Base-by-base conservation (phyloP, 2,329 filamentous ascomycete species). In the Neopestalotiopsis clavispora region DNA sequence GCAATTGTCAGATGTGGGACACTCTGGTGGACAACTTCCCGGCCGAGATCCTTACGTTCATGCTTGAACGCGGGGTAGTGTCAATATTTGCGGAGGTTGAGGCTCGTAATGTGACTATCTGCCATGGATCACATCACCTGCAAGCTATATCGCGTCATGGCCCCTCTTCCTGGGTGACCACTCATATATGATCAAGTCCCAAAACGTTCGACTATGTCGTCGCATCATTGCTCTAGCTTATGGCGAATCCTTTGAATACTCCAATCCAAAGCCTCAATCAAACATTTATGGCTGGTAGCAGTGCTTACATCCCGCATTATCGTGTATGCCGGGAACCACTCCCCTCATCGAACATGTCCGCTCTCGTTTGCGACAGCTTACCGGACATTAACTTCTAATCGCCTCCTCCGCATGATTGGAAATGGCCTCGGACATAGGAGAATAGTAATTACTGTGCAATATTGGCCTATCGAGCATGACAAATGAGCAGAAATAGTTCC, bases 61-160 rank as follows among this genome's bases (percentile, higher is more conserved):
- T 52, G 45, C 17, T n/a, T 20, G 4, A n/a, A 52, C 45, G 45
- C 45, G 45, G 45, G 45, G 45, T 52, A 20, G n/a, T 3, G 20
- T 2, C 34, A 10, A 20, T 17, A 17, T 20, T n/a, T 52, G 45
- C 45, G 45, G 45, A 52, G 14, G 45, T n/a, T 52, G 45, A 52
- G 17, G 45, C 14, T 52, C n/a, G 17, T 9, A 52, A 52, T 52
- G 34, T 38, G 34, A 10, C 34, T 38, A 38, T 38, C 10, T 38
- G 30, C 23, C 30, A 56, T 59, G 57, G 66, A 67, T 67, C 38
- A 67, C 66, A 60, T 45, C 57, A 67, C 32, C 34, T 13, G 30
- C 30, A 40, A 62, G 66, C 58, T 62, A 62, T 67, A 67, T 67
- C 66, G 52, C 66, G 66, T 20, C 66, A 67, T 67, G 52, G 28